Evolutionary conservation across 176 grass and related monocot species (phyloP).

Genomic region (Rhynchospora tenuis): DNA sequence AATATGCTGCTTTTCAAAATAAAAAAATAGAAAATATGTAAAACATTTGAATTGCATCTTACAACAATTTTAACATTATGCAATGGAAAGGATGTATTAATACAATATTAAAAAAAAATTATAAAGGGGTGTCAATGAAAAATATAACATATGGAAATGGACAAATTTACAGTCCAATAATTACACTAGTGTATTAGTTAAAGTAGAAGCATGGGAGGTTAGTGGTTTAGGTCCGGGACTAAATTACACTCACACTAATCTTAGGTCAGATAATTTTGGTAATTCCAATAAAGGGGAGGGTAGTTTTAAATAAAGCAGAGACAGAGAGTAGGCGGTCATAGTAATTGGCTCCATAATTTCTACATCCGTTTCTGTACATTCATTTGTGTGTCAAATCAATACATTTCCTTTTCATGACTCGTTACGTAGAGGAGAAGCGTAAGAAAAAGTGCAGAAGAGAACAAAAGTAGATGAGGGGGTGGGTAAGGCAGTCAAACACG

Average conservation of each 20-base stretch:
- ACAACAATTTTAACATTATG: background rate
- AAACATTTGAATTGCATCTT: background rate
- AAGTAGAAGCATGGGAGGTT: background rate
- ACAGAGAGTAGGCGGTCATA: background rate
- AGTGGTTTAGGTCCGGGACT: background rate
- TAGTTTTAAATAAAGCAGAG: background rate
- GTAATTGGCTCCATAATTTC: background rate
- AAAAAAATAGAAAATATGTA: too few relatives aligned
- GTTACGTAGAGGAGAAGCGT: background rate
- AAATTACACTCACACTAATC: background rate
- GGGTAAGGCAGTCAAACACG: slow-evolving; percentile 26
- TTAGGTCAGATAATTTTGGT: background rate
- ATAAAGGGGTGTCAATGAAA: background rate
- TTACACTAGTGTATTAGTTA: background rate
- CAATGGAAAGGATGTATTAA: background rate
- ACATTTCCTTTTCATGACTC: background rate
- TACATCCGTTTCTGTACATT: background rate
- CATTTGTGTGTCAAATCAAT: background rate
- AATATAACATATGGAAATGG: background rate
- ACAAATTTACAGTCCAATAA: background rate
- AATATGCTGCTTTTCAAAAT: too few relatives aligned
- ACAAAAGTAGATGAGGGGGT: background rate
- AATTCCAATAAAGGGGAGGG: slow-evolving; percentile 23
- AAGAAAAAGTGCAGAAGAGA: background rate
- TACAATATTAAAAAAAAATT: background rate